Evolutionary conservation across 164 flowering plant species (phyloP).

Genomic region (Annona squamosa): DNA sequence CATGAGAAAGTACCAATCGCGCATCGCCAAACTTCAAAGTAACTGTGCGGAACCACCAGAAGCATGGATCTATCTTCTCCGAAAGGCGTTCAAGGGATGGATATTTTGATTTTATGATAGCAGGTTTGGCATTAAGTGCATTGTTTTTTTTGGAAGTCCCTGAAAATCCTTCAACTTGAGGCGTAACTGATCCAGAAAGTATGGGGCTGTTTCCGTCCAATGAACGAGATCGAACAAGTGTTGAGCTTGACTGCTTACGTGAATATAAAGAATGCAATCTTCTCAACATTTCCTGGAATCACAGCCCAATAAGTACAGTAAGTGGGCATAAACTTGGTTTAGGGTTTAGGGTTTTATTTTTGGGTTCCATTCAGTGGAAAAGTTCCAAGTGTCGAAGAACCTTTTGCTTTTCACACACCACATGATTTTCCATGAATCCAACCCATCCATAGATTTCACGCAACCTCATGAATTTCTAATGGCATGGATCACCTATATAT

Average conservation of each 20-base stretch:
- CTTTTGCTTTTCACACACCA: too few species aligned
- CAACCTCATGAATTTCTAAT: too few species aligned
- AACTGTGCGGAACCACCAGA: constrained; percentile 49
- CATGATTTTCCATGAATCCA: too few species aligned
- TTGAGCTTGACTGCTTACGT: constrained; percentile 19
- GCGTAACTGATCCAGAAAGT: constrained; percentile 11
- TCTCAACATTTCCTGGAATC: constrained; percentile 34
- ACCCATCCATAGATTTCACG: too few species aligned
- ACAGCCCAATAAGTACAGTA: constrained; percentile 1
- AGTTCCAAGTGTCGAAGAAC: too few species aligned
- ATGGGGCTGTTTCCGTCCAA: constrained; percentile 11
- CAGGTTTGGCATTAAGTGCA: constrained; percentile 11
- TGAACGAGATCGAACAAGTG: constrained; percentile 14
- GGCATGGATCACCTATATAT: too few species aligned
- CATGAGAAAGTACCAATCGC: constrained; percentile 28
- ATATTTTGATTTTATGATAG: constrained; percentile 4
- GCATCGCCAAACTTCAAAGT: constrained; percentile 38
- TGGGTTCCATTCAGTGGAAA: too few species aligned
- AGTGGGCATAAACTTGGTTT: background rate
- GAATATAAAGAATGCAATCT: constrained; percentile 37
- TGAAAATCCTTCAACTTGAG: constrained; percentile 16
- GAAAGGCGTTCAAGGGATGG: constrained; percentile 8
- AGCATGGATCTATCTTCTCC: constrained; percentile 21
- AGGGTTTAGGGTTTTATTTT: too few species aligned
- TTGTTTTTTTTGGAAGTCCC: constrained; percentile 4